These are phyloP conservation scores for carrot (Daucus carota) DNA, from an alignment of 129 eudicot genomes.

Conservation along the genomic window DNA sequence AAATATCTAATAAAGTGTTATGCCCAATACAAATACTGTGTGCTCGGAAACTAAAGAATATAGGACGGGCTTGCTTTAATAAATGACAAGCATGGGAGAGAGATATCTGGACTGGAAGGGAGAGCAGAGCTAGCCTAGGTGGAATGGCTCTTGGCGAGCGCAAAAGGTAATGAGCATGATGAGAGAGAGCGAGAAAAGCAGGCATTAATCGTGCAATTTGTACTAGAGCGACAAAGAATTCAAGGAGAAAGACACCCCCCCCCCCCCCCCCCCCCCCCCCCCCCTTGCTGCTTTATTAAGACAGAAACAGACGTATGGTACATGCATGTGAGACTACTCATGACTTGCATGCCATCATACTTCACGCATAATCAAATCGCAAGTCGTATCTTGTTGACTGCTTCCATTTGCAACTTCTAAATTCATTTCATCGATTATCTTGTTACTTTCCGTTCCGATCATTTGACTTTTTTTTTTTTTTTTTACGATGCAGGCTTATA, in stretches of 20 bases:
- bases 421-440: no score
- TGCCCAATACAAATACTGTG: no score
- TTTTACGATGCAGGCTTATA: no score
- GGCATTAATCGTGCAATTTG: neutral
- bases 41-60: no score
- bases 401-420: no score
- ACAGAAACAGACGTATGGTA: neutral
- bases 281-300: neutral
- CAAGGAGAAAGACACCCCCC: no score
- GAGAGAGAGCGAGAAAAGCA: neutral
- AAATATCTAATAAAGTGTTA: no score
- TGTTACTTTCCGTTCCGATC: no score
- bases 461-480: no score
- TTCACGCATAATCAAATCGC: neutral
- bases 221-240: neutral
- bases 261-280: no score
- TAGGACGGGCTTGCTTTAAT: no score
- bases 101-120: neutral
- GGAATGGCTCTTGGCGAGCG: slow-evolving; percentile 4
- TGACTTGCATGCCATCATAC: neutral
- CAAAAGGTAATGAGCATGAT: neutral
- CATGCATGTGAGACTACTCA: neutral
- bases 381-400: neutral
- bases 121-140: neutral
- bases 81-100: neutral